Conservation (phyloP, 2,329 filamentous ascomycete species). For the Moelleriella libera region DNA sequence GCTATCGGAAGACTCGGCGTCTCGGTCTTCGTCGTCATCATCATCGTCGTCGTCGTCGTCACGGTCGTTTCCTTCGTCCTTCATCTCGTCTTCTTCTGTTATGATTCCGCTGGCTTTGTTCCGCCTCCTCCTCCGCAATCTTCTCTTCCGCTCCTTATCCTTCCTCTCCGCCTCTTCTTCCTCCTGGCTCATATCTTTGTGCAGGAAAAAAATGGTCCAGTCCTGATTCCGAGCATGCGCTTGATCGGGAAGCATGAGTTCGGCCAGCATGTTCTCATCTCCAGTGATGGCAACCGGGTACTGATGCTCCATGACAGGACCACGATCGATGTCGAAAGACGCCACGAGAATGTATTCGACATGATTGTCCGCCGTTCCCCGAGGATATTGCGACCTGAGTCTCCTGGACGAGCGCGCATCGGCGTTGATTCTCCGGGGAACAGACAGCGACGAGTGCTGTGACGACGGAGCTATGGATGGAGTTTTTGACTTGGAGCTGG, state of each 20-base stretch:
- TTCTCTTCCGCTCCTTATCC: constrained; percentile 38
- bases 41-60: constrained; percentile 11
- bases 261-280: constrained; percentile 94
- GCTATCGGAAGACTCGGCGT: constrained; percentile 39
- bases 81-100: constrained; percentile 27
- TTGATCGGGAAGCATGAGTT: constrained; percentile 96
- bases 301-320: constrained; percentile 96
- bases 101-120: constrained; percentile 35
- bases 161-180: constrained; percentile 62
- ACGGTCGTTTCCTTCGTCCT: constrained; percentile 10
- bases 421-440: constrained; percentile 33
- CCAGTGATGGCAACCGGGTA: constrained; percentile 90
- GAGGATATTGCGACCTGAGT: constrained; percentile 61
- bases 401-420: constrained; percentile 37
- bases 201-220: constrained; percentile 98
- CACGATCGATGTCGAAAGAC: constrained; percentile 91
- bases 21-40: constrained; percentile 29
- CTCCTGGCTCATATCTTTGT: constrained; percentile 80
- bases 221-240: constrained; percentile 90
- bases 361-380: constrained; percentile 71
- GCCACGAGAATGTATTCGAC: constrained; percentile 98
- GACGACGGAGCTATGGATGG: constrained; percentile 45
- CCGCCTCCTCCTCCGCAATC: constrained; percentile 34
- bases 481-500: constrained; percentile 45
- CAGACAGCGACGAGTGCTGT: constrained; percentile 46